Evolutionary conservation across 176 grass and related monocot genomes (phyloP), one percentile per base, ranked within the genome.

Genomic region (Carex scoparia): DNA sequence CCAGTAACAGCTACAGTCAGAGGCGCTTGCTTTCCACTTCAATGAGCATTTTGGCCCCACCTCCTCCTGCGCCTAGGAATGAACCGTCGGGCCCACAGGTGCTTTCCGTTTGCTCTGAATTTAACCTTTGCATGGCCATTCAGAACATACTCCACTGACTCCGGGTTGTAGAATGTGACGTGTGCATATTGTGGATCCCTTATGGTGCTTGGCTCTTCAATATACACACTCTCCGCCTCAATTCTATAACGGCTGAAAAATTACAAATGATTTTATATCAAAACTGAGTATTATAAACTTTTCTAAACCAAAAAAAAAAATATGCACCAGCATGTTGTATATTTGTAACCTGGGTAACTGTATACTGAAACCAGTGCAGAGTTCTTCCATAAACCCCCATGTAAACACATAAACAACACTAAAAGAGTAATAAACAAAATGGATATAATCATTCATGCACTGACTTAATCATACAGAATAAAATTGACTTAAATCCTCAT

Each of bases 51-150:
- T 57, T 55, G 74, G 18, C 74, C 74, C 74, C 74, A 78, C 28
- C 53, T 57, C 72, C 79, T 92, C 32, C 87, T 90, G 27, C 81
- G 61, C 69, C 89, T 92, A 4, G 90, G 93, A 49, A 94, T 88
- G 63, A 87, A 94, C 12, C 89, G 88, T 8, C 93, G 86, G 80
- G 84, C 93, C 90, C 93, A 94, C 0, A 92, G 46, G 70, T 94
- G 90, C 13, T 89, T 94, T 7, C 93, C 90, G 14, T 86, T 73
- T 30, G 72, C 88, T 48, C 89, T 72, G 11, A 92, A 90, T 76
- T 92, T 90, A 0, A 88, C 81, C 69, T 84, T 92, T 10, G 40
- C 18, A 40, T 77, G 79, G 1, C 88, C 88, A 44, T 38, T 80
- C 31, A 94, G 81, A 60, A 94, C 79, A 9, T 57, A 66, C 3